Conservation (phyloP, 116 monocot species). For the Trichopus zeylanicus region DNA sequence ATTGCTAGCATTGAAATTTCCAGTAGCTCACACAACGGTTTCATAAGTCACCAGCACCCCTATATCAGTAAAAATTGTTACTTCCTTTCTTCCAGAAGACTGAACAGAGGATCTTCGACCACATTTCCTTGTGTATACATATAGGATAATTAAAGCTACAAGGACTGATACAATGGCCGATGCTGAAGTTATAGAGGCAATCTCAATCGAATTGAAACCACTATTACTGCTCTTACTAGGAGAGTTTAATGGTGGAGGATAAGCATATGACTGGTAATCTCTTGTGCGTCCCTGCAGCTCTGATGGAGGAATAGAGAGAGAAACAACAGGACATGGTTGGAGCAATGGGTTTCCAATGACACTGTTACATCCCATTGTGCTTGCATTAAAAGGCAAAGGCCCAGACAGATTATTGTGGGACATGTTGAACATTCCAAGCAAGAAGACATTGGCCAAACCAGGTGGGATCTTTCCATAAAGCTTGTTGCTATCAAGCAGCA, state of each 20-base stretch:
- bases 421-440: slow-evolving; percentile 41
- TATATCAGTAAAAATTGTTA: slow-evolving; percentile 45
- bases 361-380: slow-evolving; percentile 34
- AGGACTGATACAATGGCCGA: slow-evolving; percentile 53
- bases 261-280: neutral
- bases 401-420: slow-evolving; percentile 70
- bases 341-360: slow-evolving; percentile 55
- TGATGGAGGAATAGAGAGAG: slow-evolving; percentile 35
- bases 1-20: slow-evolving; percentile 56
- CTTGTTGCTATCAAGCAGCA: slow-evolving; percentile 49
- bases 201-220: slow-evolving; percentile 52
- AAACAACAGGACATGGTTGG: slow-evolving; percentile 25
- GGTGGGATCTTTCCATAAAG: slow-evolving; percentile 53
- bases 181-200: slow-evolving; percentile 57
- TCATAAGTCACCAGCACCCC: slow-evolving; percentile 46
- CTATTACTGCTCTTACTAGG: slow-evolving; percentile 13
- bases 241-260: neutral
- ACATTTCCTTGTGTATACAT: slow-evolving; percentile 49
- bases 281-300: slow-evolving; percentile 19
- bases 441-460: slow-evolving; percentile 18
- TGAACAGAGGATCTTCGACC: slow-evolving; percentile 16
- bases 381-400: slow-evolving; percentile 25
- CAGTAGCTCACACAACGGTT: slow-evolving; percentile 47
- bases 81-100: slow-evolving; percentile 30
- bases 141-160: slow-evolving; percentile 34